Evolutionary conservation across 1,284 basidiomycete species (phyloP).

Genomic region (Fistulina hepatica): DNA sequence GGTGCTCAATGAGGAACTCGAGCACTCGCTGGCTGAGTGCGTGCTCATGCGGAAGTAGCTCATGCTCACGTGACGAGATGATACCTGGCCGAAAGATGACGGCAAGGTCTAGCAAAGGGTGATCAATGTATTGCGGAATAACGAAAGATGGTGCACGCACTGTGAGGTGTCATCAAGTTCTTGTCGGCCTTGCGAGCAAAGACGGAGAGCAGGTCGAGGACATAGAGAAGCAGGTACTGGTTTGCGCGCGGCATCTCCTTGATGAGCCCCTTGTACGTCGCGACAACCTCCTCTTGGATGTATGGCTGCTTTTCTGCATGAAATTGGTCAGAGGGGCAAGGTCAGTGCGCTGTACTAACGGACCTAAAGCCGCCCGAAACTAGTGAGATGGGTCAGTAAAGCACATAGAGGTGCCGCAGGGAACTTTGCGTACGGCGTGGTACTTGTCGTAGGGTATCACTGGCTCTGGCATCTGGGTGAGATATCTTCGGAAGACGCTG

Average conservation of each 20-base stretch:
- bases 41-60: constrained; percentile 75
- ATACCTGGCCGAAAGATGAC: constrained; percentile 91
- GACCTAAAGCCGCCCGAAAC: constrained; percentile 79
- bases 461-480: constrained; percentile 94
- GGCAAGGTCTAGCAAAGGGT: constrained; percentile 59
- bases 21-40: constrained; percentile 82
- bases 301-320: constrained; percentile 50
- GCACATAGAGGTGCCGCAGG: constrained; percentile 15
- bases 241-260: constrained; percentile 78
- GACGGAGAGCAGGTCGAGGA: constrained; percentile 90
- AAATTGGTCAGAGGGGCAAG: constrained; percentile 4
- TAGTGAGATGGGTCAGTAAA: constrained; percentile 20
- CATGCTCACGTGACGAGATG: constrained; percentile 80
- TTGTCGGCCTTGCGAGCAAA: constrained; percentile 86
- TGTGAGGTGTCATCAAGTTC: constrained; percentile 93
- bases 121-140: constrained; percentile 5
- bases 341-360: constrained; percentile 16
- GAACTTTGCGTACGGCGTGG: constrained; percentile 51
- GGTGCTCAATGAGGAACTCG: constrained; percentile 88
- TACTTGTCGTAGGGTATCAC: constrained; percentile 87
- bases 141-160: constrained; percentile 35
- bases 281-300: constrained; percentile 58
- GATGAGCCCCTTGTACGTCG: constrained; percentile 79
- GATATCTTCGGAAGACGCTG: constrained; percentile 89
- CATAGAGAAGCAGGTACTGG: constrained; percentile 91